Base-by-base conservation (phyloP, 169 alveolate genomes). In the Eimeria sp. region DNA sequence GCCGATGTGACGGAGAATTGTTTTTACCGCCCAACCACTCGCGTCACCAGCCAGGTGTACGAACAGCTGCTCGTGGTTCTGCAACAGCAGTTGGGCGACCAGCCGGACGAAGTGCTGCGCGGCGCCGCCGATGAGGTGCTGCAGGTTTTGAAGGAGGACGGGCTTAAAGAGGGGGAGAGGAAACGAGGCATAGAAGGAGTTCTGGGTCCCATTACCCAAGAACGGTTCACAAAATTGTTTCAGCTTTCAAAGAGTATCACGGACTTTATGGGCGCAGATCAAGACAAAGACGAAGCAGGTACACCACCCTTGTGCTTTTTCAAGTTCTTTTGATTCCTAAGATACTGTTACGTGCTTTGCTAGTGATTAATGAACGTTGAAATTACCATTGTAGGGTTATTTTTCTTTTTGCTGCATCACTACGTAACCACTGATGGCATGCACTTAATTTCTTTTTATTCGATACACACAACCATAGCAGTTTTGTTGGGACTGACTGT, bases 111-210 rank as follows among this genome's bases (percentile, higher is more conserved):
- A 60, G 99, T 98, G 52, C 96, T 99, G 52, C 98, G 97, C 85
- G 99, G 99, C 87, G 99, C 99, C 10, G 99, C 99, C 71, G 99
- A 99, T 91, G 99, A 99, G 83, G 97, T 99, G 27, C 96, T 99
- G 58, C 97, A 98, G 33, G 97, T 98, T n/a, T 95, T 99, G 87
- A 98, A 99, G 91, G 96, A 98, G 71, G 99, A 98, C 30, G 91
- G 91, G 40, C 62, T 82, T 89, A 8, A 97, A 46, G 97, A 96
- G 40, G 87, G 91, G 43, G 96, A 96, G 71, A 40, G 96, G 43
- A 91, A 94, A 82, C 88, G 95, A 23, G 89, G 90, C 49, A 43
- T 82, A n/a, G 97, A 96, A 66, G 96, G 91, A 30, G 97, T 96
- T 1, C 89, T 96, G 71, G 97, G 97, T n/a, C 80, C 91, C 43